A percentile compares a stretch with the other conserved stretches of the same genome.
Evolutionary conservation across 306 rosid genomes (phyloP).

Genomic region (Leucaena leucocephala): DNA sequence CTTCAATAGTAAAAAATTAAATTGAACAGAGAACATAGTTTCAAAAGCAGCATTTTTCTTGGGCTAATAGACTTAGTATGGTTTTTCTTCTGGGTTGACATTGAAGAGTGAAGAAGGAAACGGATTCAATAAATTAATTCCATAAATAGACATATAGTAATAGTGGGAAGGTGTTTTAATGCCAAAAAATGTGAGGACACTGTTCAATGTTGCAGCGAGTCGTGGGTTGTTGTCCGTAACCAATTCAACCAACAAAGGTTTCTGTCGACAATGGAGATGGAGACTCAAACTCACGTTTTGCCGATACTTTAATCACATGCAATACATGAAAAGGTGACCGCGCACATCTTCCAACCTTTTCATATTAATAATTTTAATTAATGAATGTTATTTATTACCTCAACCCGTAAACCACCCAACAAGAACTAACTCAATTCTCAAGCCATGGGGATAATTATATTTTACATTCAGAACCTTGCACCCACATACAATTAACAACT

Average conservation of each 20-base stretch:
- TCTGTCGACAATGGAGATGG: constrained; percentile 19
- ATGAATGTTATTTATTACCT: background rate
- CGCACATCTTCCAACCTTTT: background rate
- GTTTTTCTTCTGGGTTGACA: background rate
- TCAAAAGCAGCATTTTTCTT: background rate
- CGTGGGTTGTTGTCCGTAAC: background rate
- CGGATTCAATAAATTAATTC: background rate
- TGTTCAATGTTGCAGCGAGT: constrained; percentile 17
- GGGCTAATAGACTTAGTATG: background rate
- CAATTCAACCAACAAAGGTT: background rate
- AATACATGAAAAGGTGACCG: background rate
- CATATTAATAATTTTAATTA: background rate
- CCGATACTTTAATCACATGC: constrained; percentile 16
- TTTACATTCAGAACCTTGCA: background rate
- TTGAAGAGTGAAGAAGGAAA: background rate
- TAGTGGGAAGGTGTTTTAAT: constrained; percentile 12
- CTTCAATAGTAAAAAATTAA: background rate
- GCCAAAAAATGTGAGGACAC: constrained; percentile 3
- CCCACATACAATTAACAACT: background rate
- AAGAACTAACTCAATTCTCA: background rate
- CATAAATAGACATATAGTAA: background rate
- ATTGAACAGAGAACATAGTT: background rate
- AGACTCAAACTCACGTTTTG: constrained; percentile 12
- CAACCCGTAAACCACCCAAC: constrained; percentile 5
- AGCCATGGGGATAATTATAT: background rate